Base-by-base conservation (phyloP, 176 grass and related monocot genomes). In the Musa troglodytarum region DNA sequence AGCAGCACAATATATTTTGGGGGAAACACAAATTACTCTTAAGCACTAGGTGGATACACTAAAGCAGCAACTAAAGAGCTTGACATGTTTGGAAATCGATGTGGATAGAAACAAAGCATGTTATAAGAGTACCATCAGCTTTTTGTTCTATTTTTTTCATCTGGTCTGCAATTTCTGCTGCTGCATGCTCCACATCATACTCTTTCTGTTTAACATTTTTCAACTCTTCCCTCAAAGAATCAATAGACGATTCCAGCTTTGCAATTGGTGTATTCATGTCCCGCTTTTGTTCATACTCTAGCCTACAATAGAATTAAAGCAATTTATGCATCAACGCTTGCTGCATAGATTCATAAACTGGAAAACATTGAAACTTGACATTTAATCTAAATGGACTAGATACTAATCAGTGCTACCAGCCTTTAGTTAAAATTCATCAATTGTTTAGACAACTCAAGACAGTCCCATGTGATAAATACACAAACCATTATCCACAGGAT, bases 201-300 rank as follows among this genome's bases (percentile, higher is more conserved):
- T 98, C 94, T 78, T 80, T 98, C 73, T 89, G 84, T 78, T 87
- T 85, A 72, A 87, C 83, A 65, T 75, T 59, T 76, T 89, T 90
- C 63, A 98, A 82, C 20, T 98, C 90, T 85, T 92, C 90, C 73
- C 89, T 88, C 75, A 98, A 79, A 23, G 88, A 84, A 65, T 89
- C 88, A 49, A 54, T 77, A 68, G 81, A 88, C 58, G 89, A 80
- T 23, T 74, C 73, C 84, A 93, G 75, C 71, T 98, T 93, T 19
- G 66, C 25, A 84, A 98, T 91, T 11, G 94, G 88, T 68, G 90
- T 55, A 10, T 93, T 81, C 88, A 86, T 85, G 79, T 98, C 94
- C 85, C 88, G 79, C 80, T 93, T 93, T 82, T 93, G 89, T 82
- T 98, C 94, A 87, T 98, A 98, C 81, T 98, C 88, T 71, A 98